phyloP scores from a whole-genome alignment of 2,329 filamentous ascomycete genomes.

The Pyricularia sp. region DNA sequence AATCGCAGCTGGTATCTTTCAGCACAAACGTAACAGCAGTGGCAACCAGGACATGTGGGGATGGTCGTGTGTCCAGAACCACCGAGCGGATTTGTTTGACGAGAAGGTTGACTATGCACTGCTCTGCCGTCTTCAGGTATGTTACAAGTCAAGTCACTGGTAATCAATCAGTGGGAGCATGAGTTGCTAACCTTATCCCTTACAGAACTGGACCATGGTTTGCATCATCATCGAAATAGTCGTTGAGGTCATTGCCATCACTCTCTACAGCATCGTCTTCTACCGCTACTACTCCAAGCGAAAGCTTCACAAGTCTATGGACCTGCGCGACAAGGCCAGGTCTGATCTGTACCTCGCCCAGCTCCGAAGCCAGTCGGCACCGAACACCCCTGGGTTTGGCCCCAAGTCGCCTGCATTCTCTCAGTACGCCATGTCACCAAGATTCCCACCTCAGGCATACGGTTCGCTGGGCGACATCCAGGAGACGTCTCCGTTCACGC shows the following conservation, averaged over 20 bases:
- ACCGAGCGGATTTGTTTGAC: slow-evolving; percentile 65
- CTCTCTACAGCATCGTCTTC: slow-evolving; percentile 89
- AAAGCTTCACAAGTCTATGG: slow-evolving; percentile 93
- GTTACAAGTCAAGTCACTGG: slow-evolving; percentile 13
- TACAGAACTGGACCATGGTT: slow-evolving; percentile 85
- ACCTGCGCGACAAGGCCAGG: slow-evolving; percentile 84
- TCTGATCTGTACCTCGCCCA: slow-evolving; percentile 91
- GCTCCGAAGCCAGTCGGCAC: slow-evolving; percentile 75
- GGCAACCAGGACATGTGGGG: slow-evolving; percentile 90
- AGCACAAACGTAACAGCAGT: slow-evolving; percentile 64
- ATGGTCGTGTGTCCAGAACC: slow-evolving; percentile 92
- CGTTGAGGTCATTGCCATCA: slow-evolving; percentile 82
- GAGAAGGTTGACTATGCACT: slow-evolving; percentile 81
- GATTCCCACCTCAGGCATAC: slow-evolving; percentile 50
- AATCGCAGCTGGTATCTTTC: slow-evolving; percentile 73
- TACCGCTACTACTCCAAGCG: slow-evolving; percentile 97
- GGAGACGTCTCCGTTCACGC: slow-evolving; percentile 38
- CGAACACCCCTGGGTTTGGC: slow-evolving; percentile 86
- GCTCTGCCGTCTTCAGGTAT: slow-evolving; percentile 77
- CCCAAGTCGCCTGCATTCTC: slow-evolving; percentile 53
- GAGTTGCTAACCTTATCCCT: slow-evolving; percentile 15
- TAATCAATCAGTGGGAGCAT: neutral
- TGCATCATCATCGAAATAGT: slow-evolving; percentile 97
- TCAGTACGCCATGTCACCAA: slow-evolving; percentile 47
- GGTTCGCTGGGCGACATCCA: slow-evolving; percentile 28